Base-by-base conservation (phyloP, 176 grass and related monocot species). In the Oropetium thomaeum region DNA sequence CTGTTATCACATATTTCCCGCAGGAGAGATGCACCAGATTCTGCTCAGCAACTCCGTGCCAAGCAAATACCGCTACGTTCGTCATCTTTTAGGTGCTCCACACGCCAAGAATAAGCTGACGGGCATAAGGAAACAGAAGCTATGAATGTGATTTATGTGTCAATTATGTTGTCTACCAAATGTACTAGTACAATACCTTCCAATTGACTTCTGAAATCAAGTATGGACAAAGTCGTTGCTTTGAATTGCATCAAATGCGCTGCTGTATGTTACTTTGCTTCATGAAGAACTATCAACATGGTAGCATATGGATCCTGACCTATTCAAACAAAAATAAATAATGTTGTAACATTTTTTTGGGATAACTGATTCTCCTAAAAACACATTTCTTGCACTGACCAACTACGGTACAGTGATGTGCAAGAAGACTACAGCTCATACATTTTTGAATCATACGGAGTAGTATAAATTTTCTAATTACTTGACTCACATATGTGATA, bases 1-100 rank as follows among this genome's bases (percentile, higher is more conserved):
- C 8, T 41, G 65, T 45, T 51, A 70, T 55, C 79, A 53, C 88
- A 13, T 90, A 89, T 19, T 25, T 82, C 78, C 93, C 83, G 5
- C 90, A 89, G 20, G 82, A 84, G 15, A 79, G 72, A 63, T 77
- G 71, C 52, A 70, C 17, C 29, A 77, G 62, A 25, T 58, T 78
- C 67, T 40, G 25, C 59, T 67, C 74, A 41, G 10, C 65, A 10
- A 58, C 75, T 71, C 65, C 73, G 55, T 35, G 32, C 52, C 58
- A 54, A 33, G 30, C 40, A 60, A 66, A 76, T 17, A 5, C 4
- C 51, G 30, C 32, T 39, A 45, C 32, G 40, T 82, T 66, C 71
- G 66, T n/a, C 3, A 82, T 82, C 59, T 87, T 78, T 54, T 72
- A 87, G 39, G 12, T 48, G 20, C 15, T 11, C 39, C n/a, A n/a